Conservation (phyloP, 2,329 filamentous ascomycete genomes). For the Nemania serpens region DNA sequence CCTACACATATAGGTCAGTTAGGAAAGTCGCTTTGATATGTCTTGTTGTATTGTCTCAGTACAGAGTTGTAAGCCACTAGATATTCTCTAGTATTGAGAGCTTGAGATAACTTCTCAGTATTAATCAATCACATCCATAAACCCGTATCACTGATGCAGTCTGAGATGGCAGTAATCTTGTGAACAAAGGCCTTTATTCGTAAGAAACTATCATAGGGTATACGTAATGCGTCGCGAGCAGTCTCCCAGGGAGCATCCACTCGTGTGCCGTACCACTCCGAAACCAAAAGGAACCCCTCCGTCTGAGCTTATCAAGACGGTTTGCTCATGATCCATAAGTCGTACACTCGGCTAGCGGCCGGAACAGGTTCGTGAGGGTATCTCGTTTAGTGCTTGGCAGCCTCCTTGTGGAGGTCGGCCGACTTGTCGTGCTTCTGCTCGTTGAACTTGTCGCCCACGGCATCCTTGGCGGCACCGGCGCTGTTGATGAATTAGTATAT, state of each 20-base stretch:
- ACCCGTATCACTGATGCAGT: not conserved
- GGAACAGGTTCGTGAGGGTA: constrained; percentile 6
- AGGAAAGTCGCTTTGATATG: too few species aligned
- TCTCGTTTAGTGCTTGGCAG: constrained; percentile 43
- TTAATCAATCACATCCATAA: too few species aligned
- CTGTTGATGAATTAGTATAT: constrained; percentile 42
- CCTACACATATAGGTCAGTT: too few species aligned
- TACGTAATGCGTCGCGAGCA: constrained; percentile 31
- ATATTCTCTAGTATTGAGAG: too few species aligned
- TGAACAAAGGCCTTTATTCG: constrained; percentile 36
- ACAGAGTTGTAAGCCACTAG: too few species aligned
- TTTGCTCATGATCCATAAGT: constrained; percentile 32
- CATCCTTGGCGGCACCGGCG: constrained; percentile 55
- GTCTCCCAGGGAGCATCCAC: constrained; percentile 20
- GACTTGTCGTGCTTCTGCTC: constrained; percentile 46
- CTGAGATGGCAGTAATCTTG: not conserved
- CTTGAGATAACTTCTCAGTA: too few species aligned
- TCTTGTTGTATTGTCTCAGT: too few species aligned
- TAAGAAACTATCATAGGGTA: constrained; percentile 41
- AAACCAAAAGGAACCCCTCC: constrained; percentile 30
- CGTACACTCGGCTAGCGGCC: constrained; percentile 30
- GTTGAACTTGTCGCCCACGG: constrained; percentile 51
- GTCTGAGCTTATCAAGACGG: constrained; percentile 16
- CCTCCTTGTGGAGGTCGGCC: constrained; percentile 44
- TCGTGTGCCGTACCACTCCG: constrained; percentile 30